phyloP scores from a whole-genome alignment of 2,329 filamentous ascomycete genomes.

The Onygena corvina region DNA sequence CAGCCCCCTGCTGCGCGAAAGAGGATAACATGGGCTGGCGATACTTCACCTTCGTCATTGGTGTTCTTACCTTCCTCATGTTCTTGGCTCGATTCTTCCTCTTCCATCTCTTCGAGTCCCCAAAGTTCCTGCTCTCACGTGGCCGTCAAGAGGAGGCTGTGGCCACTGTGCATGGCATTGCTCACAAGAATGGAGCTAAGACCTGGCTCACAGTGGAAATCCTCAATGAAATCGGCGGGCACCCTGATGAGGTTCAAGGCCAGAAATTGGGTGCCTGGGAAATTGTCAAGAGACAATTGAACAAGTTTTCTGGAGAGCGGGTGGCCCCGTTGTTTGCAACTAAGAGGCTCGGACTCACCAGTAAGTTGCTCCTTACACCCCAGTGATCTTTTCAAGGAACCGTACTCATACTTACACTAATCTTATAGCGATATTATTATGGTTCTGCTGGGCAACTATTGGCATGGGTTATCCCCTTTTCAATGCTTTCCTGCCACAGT shows the following conservation, averaged over 20 bases:
- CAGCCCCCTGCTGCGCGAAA: constrained; percentile 32
- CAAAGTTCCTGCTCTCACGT: constrained; percentile 67
- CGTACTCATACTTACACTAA: constrained; percentile 12
- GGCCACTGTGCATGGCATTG: constrained; percentile 65
- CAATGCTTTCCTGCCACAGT: constrained; percentile 83
- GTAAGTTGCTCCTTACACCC: constrained; percentile 21
- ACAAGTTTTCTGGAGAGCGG: constrained; percentile 54
- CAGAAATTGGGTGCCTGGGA: constrained; percentile 34
- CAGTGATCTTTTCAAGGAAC: constrained; percentile 32
- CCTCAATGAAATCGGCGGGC: constrained; percentile 43
- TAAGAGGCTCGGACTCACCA: constrained; percentile 39
- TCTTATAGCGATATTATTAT: constrained; percentile 40
- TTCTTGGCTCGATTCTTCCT: constrained; percentile 66
- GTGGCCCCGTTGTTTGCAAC: constrained; percentile 51
- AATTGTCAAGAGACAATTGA: constrained; percentile 49
- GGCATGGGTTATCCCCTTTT: constrained; percentile 81
- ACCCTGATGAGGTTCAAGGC: constrained; percentile 32
- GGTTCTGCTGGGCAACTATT: constrained; percentile 72
- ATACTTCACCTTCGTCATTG: constrained; percentile 58
- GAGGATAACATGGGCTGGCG: constrained; percentile 61
- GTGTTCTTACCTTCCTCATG: constrained; percentile 61
- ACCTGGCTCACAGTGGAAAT: constrained; percentile 67
- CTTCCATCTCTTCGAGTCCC: constrained; percentile 74
- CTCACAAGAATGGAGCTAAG: constrained; percentile 53
- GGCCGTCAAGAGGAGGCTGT: constrained; percentile 69